Percentiles rank a stretch among this genome's conserved stretches.
phyloP scores from a whole-genome alignment of 2,329 filamentous ascomycete species.

The Pseudogymnoascus sp. region DNA sequence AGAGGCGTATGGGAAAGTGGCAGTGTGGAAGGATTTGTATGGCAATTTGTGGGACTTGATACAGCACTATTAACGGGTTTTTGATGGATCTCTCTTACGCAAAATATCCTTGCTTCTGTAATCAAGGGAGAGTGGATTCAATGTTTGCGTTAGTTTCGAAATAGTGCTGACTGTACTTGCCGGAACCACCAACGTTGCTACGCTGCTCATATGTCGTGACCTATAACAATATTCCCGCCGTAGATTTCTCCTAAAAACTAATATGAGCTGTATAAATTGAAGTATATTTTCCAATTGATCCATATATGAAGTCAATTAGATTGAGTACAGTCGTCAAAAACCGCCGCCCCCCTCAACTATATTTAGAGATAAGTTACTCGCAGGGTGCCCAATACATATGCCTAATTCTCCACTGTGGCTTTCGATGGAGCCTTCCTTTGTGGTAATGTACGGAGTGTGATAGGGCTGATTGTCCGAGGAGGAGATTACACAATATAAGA shows the following conservation, averaged over 20 bases:
- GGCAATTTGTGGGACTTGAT: slow-evolving; percentile 8
- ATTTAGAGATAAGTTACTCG: not conserved
- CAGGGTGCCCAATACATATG: not conserved
- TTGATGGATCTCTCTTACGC: not conserved
- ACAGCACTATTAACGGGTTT: not conserved
- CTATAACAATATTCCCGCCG: too few species aligned
- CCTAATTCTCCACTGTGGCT: not conserved
- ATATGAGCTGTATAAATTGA: too few species aligned
- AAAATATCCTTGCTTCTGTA: too few species aligned
- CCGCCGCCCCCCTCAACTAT: not conserved
- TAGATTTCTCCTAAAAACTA: too few species aligned
- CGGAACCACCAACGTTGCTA: too few species aligned
- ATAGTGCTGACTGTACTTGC: too few species aligned
- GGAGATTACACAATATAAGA: not conserved
- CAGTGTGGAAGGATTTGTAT: slow-evolving; percentile 4
- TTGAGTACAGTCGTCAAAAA: not conserved
- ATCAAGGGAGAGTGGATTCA: too few species aligned
- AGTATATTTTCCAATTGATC: too few species aligned
- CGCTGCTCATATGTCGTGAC: too few species aligned
- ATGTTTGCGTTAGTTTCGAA: too few species aligned
- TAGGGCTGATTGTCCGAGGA: not conserved
- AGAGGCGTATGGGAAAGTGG: not conserved
- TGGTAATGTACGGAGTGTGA: not conserved
- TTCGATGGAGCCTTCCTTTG: not conserved
- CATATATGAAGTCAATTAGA: too few species aligned